A percentile compares a stretch with the other conserved stretches of the same genome.
Evolutionary conservation across 176 grass and related monocot species (phyloP).

Genomic region (Musa troglodytarum): DNA sequence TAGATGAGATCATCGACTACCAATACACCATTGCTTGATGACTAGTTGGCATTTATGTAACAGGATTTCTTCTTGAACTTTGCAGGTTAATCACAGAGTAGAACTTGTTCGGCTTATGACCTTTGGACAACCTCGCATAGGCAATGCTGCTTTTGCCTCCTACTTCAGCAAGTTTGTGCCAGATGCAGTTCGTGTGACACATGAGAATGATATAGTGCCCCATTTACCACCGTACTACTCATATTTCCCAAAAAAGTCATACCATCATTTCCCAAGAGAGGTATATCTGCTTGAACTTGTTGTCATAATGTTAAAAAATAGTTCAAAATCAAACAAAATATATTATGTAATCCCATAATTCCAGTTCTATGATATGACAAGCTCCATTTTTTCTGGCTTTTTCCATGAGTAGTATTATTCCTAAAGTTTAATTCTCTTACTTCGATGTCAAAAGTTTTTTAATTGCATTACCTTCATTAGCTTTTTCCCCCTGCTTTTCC

Average conservation of each 20-base stretch:
- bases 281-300: slow-evolving; percentile 23
- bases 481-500: not conserved
- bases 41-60: not conserved
- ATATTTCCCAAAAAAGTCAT: slow-evolving; percentile 76
- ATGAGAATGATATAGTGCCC: slow-evolving; percentile 83
- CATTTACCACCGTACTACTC: slow-evolving; percentile 81
- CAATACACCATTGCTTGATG: too few species aligned
- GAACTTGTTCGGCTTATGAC: slow-evolving; percentile 60
- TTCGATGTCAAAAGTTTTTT: not conserved
- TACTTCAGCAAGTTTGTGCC: slow-evolving; percentile 66
- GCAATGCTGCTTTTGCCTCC: slow-evolving; percentile 76
- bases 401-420: not conserved
- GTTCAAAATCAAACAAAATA: not conserved
- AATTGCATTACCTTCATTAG: not conserved
- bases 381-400: not conserved
- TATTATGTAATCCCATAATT: not conserved
- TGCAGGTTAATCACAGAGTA: slow-evolving; percentile 53
- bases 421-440: not conserved
- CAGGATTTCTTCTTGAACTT: not conserved
- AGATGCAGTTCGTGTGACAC: slow-evolving; percentile 58
- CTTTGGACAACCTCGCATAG: slow-evolving; percentile 84
- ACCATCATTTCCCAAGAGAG: slow-evolving; percentile 92
- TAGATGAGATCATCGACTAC: too few species aligned
- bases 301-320: not conserved
- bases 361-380: not conserved